Evolutionary conservation across 495 filamentous ascomycete genomes (phyloP).

Genomic region (Peziza echinospora): DNA sequence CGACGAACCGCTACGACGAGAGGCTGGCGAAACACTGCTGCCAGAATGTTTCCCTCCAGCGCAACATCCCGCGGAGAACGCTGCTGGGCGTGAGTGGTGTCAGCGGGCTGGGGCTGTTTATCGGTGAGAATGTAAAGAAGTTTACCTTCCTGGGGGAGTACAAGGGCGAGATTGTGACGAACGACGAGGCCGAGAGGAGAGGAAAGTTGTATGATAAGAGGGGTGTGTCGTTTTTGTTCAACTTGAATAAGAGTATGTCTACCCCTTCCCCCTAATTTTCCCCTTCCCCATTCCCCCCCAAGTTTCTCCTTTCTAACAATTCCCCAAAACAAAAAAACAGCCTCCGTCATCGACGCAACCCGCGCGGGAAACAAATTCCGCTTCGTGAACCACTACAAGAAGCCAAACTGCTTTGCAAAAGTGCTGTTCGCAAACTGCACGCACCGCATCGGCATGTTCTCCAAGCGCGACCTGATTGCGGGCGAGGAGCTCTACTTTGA

Average conservation of each 20-base stretch:
- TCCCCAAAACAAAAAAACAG: constrained; percentile 17
- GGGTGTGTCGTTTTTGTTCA: constrained; percentile 43
- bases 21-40: constrained; percentile 29
- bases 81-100: constrained; percentile 39
- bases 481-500: constrained; percentile 55
- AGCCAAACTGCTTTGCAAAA: constrained; percentile 32
- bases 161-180: constrained; percentile 45
- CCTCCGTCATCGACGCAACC: constrained; percentile 27
- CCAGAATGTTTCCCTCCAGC: constrained; percentile 40
- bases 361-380: constrained; percentile 32
- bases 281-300: constrained; percentile 23
- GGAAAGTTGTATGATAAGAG: constrained; percentile 40
- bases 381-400: constrained; percentile 45
- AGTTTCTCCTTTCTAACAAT: background rate
- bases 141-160: constrained; percentile 50
- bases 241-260: constrained; percentile 28
- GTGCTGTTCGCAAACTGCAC: constrained; percentile 42
- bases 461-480: constrained; percentile 32
- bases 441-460: constrained; percentile 45
- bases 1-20: constrained; percentile 34
- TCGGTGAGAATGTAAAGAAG: constrained; percentile 35
- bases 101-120: constrained; percentile 43
- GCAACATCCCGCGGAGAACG: constrained; percentile 34
- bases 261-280: constrained; percentile 21
- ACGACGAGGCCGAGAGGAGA: constrained; percentile 40